Percentiles rank a stretch among this genome's conserved stretches.
phyloP scores from a whole-genome alignment of 2,329 filamentous ascomycete genomes.

The Trichocomaceae sp. region DNA sequence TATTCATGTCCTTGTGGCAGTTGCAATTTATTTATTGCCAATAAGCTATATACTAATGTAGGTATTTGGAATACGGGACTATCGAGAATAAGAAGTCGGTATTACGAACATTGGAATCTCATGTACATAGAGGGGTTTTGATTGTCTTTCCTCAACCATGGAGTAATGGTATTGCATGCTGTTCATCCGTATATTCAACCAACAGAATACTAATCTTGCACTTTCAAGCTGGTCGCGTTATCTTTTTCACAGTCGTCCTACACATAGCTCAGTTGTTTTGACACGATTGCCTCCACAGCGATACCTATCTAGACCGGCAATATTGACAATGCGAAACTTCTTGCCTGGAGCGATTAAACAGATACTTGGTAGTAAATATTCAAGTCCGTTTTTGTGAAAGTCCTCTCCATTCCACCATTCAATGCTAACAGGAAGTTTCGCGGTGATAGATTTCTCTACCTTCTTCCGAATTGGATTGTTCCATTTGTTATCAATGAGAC shows the following conservation, averaged over 20 bases:
- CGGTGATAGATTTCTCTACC: conserved; percentile 21
- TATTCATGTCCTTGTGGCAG: too few species aligned
- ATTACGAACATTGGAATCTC: too few species aligned
- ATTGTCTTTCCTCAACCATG: background rate
- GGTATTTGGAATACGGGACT: too few species aligned
- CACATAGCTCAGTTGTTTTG: conserved; percentile 18
- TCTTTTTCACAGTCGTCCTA: conserved; percentile 23
- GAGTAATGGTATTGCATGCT: background rate
- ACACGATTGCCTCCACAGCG: conserved; percentile 29
- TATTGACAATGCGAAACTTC: conserved; percentile 21
- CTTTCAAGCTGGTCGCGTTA: conserved; percentile 25
- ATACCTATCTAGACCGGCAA: conserved; percentile 24
- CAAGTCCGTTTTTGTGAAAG: conserved; percentile 11
- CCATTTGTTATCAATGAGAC: conserved; percentile 24
- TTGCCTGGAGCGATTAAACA: conserved; percentile 15
- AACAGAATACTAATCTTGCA: conserved; percentile 23
- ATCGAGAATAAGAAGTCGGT: conserved; percentile 23
- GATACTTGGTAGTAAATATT: conserved; percentile 16
- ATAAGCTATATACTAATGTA: too few species aligned
- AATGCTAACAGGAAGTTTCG: conserved; percentile 19
- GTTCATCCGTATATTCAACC: background rate
- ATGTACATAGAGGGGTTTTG: background rate
- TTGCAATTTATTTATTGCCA: too few species aligned
- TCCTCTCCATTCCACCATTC: conserved; percentile 21
- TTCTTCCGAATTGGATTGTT: conserved; percentile 25